Conservation (phyloP, 805 yeast species). For the Saturnispora bothae region DNA sequence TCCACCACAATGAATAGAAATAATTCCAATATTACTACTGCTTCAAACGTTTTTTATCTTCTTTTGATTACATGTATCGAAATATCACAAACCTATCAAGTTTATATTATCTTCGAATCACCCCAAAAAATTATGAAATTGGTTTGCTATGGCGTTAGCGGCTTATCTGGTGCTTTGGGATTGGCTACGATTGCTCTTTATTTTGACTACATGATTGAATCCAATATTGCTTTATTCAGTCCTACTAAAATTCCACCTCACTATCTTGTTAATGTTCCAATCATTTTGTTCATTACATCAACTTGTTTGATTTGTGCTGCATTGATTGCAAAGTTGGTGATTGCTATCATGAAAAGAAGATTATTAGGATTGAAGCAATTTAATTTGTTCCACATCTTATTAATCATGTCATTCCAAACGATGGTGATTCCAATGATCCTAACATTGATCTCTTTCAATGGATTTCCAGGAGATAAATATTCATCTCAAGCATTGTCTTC, state of each 20-base stretch:
- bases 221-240: conserved; percentile 27
- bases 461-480: conserved; percentile 12
- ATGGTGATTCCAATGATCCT: conserved; percentile 68
- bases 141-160: conserved; percentile 31
- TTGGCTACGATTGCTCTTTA: conserved; percentile 49
- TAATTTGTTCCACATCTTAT: conserved; percentile 67
- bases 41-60: conserved; percentile 50
- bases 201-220: conserved; percentile 39
- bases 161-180: conserved; percentile 35
- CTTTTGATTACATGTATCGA: conserved; percentile 54
- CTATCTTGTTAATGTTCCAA: conserved; percentile 42
- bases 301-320: conserved; percentile 52
- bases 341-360: conserved; percentile 66
- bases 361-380: conserved; percentile 73
- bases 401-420: conserved; percentile 76
- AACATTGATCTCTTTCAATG: conserved; percentile 39
- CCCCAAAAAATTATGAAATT: conserved; percentile 32
- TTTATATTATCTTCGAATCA: conserved; percentile 56
- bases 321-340: conserved; percentile 49
- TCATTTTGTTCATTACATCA: conserved; percentile 59
- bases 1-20: conserved; percentile 30
- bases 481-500: conserved; percentile 34
- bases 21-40: conserved; percentile 43
- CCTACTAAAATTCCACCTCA: conserved; percentile 14
- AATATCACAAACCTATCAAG: conserved; percentile 59